Percentiles rank a stretch among this genome's conserved stretches.
phyloP scores from a whole-genome alignment of 2,329 filamentous ascomycete species.

The Calonectria fujianensis region DNA sequence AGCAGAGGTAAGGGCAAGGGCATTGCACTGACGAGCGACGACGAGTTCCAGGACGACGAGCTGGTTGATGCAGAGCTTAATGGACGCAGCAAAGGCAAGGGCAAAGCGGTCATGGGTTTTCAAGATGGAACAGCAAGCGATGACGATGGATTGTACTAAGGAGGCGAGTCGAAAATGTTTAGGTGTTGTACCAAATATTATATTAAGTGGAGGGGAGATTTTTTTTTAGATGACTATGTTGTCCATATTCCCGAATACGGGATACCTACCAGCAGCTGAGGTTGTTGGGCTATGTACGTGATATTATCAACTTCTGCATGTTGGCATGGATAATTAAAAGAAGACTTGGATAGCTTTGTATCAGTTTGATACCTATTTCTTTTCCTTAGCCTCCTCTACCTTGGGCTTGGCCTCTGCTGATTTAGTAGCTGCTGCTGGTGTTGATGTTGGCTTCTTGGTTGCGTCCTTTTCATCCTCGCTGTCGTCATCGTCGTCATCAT shows the following conservation, averaged over 20 bases:
- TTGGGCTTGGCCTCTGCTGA: constrained; percentile 29
- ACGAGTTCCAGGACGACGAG: constrained; percentile 60
- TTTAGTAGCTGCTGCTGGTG: background rate
- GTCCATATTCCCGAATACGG: constrained; percentile 47
- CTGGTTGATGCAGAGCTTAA: constrained; percentile 56
- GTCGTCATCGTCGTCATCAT: background rate
- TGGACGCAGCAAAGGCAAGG: constrained; percentile 71
- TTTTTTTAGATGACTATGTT: constrained; percentile 40
- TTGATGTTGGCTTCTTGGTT: background rate
- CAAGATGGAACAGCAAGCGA: constrained; percentile 73
- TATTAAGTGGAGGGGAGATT: constrained; percentile 36
- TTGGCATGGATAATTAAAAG: constrained; percentile 36
- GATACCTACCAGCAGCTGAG: constrained; percentile 36
- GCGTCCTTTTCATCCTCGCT: constrained; percentile 6
- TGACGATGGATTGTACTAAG: constrained; percentile 74
- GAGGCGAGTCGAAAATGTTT: background rate
- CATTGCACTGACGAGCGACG: constrained; percentile 57
- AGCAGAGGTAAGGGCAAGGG: constrained; percentile 59
- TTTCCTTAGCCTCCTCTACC: constrained; percentile 35
- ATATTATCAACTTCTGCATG: constrained; percentile 36
- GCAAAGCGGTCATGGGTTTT: constrained; percentile 72
- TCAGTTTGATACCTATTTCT: constrained; percentile 38
- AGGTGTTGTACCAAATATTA: constrained; percentile 8
- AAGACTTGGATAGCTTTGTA: constrained; percentile 21
- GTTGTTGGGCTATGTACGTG: constrained; percentile 40